Evolutionary conservation across 176 grass and related monocot species (phyloP).

Genomic region (Triticum monococcum): DNA sequence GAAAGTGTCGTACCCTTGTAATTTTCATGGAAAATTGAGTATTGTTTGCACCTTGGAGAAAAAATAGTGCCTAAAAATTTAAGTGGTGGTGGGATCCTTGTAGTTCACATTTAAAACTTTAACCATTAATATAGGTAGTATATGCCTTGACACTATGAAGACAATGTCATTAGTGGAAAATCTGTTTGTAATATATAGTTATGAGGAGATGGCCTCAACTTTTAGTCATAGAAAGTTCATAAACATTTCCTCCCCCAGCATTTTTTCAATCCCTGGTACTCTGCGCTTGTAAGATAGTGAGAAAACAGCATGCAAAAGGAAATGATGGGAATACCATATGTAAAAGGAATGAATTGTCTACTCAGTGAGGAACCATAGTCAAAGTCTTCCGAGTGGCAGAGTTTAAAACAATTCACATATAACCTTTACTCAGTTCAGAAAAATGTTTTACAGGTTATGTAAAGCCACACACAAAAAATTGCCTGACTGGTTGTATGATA

Average conservation of each 20-base stretch:
- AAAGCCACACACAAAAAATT: not conserved
- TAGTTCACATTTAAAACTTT: not conserved
- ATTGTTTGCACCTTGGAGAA: not conserved
- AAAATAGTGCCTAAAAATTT: not conserved
- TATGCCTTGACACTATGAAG: not conserved
- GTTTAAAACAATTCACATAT: not conserved
- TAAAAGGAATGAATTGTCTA: not conserved
- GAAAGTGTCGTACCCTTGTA: not conserved
- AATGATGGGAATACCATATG: not conserved
- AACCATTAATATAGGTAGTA: not conserved
- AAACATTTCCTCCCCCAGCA: not conserved
- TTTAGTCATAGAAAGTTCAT: not conserved
- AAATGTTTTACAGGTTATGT: not conserved
- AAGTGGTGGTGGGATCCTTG: not conserved
- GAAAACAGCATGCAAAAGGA: not conserved
- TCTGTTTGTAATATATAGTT: not conserved
- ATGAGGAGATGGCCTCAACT: not conserved
- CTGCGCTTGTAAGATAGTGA: not conserved
- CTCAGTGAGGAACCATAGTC: not conserved
- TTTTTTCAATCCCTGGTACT: not conserved
- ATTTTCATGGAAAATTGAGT: not conserved
- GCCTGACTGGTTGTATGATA: not conserved
- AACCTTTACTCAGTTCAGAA: not conserved
- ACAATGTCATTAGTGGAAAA: slow-evolving; percentile 3
- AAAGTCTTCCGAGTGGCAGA: not conserved